These are phyloP conservation scores for Syzygium aromaticum DNA, from an alignment of 345 rosid genomes.

Conservation along the genomic window DNA sequence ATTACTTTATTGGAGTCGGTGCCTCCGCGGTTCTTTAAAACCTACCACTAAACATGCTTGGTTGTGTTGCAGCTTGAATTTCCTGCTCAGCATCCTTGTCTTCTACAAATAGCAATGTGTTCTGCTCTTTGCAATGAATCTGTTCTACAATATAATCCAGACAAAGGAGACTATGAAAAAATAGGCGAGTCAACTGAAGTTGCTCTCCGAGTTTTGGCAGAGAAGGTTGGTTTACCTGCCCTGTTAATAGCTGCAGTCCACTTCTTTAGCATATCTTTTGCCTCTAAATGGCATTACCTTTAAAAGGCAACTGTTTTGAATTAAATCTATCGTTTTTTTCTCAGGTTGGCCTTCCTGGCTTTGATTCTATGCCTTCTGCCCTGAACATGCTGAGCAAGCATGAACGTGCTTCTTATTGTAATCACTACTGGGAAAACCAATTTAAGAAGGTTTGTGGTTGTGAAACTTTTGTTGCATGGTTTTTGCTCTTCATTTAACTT, in stretches of 20 bases:
- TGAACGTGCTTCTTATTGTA: constrained; percentile 97
- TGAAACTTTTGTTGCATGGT: not conserved
- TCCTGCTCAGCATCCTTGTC: constrained; percentile 93
- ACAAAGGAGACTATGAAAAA: constrained; percentile 80
- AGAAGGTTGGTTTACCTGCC: constrained; percentile 56
- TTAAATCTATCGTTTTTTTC: constrained; percentile 5
- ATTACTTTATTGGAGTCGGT: not conserved
- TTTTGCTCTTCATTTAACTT: not conserved
- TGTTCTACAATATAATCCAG: constrained; percentile 90
- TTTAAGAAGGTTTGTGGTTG: constrained; percentile 66
- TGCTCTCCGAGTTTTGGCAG: constrained; percentile 88
- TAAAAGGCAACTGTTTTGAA: not conserved
- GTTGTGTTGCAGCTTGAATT: constrained; percentile 63
- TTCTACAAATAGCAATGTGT: constrained; percentile 91
- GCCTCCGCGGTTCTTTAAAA: not conserved
- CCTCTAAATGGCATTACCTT: not conserved
- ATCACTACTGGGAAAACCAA: constrained; percentile 92
- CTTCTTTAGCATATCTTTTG: not conserved
- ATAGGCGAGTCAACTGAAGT: constrained; percentile 99
- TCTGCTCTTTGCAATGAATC: constrained; percentile 98
- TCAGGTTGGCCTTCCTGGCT: constrained; percentile 99
- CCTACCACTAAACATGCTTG: not conserved
- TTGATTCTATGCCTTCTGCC: constrained; percentile 97
- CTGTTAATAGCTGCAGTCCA: not conserved
- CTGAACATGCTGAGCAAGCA: constrained; percentile 88